A percentile compares a stretch with the other conserved stretches of the same genome.
These are phyloP conservation scores for Linum lewisii DNA, from an alignment of 345 rosid genomes.

Conservation along the genomic window DNA sequence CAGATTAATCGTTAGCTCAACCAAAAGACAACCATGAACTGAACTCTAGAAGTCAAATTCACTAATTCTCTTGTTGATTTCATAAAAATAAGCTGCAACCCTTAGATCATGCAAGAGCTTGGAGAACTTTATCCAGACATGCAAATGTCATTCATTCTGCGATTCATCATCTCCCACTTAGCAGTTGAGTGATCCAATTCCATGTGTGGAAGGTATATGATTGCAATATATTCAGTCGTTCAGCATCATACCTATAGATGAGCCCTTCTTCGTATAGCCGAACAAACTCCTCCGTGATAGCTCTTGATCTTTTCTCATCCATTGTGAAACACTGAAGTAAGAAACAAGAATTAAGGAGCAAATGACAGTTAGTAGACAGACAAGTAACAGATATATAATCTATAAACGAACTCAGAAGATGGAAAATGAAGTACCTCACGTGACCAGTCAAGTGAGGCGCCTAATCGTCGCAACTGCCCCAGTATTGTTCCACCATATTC, in stretches of 20 bases:
- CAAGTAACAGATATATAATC: not conserved
- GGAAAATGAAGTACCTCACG: conserved; percentile 53
- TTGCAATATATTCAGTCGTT: not conserved
- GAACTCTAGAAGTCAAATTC: not conserved
- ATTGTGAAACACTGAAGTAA: conserved; percentile 72
- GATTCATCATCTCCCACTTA: not conserved
- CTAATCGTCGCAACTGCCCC: conserved; percentile 59
- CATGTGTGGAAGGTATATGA: not conserved
- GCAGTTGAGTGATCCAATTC: not conserved
- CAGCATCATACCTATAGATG: conserved; percentile 56
- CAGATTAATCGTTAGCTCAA: not conserved
- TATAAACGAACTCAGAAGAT: not conserved
- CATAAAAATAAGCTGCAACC: not conserved
- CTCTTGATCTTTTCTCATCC: conserved; percentile 88
- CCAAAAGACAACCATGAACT: conserved; percentile 5
- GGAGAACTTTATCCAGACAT: not conserved
- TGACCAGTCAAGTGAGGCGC: conserved; percentile 97
- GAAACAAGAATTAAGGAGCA: conserved; percentile 1
- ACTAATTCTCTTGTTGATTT: not conserved
- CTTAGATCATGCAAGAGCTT: not conserved
- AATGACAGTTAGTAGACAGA: not conserved
- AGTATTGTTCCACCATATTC: conserved; percentile 71
- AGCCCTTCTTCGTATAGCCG: conserved; percentile 64
- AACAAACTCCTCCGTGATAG: conserved; percentile 81
- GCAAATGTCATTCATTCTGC: not conserved